Percentiles rank a stretch among this genome's conserved stretches.
These are phyloP conservation scores for Tylopilus balloui DNA, from an alignment of 768 basidiomycete species.

Conservation along the genomic window DNA sequence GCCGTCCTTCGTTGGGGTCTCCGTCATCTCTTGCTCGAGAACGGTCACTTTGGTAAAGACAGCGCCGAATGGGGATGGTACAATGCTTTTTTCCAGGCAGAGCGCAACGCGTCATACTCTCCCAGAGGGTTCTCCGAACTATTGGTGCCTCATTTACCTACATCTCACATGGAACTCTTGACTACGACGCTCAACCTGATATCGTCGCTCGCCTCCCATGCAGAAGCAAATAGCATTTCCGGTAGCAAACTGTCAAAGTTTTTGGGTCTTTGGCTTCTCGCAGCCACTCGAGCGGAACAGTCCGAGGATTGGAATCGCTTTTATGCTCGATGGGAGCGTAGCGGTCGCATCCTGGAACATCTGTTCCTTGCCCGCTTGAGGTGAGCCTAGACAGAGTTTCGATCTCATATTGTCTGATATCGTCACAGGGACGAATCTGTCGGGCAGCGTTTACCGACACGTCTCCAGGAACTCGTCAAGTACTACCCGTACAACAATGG, in stretches of 20 bases:
- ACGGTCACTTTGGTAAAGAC: conserved; percentile 54
- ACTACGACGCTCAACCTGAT: conserved; percentile 55
- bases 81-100: conserved; percentile 52
- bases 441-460: conserved; percentile 56
- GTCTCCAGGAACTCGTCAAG: conserved; percentile 65
- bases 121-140: conserved; percentile 57
- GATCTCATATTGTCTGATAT: conserved; percentile 3
- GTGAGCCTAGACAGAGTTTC: conserved; percentile 33
- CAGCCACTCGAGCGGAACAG: conserved; percentile 41
- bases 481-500: conserved; percentile 56
- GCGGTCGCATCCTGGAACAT: conserved; percentile 72
- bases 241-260: conserved; percentile 75
- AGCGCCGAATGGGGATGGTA: conserved; percentile 63
- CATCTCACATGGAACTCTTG: conserved; percentile 56
- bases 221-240: conserved; percentile 68
- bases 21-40: conserved; percentile 65
- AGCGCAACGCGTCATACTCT: conserved; percentile 58
- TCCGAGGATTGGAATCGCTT: conserved; percentile 61
- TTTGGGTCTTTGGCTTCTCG: conserved; percentile 69
- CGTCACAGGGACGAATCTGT: conserved; percentile 52
- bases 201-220: conserved; percentile 65
- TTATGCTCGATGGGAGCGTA: conserved; percentile 70
- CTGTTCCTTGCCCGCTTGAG: conserved; percentile 69
- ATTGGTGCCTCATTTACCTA: conserved; percentile 56
- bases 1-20: conserved; percentile 79